Evolutionary conservation across 2,329 filamentous ascomycete genomes (phyloP), one percentile per base, ranked within the genome.

Genomic region (Fusarium lyarnte): DNA sequence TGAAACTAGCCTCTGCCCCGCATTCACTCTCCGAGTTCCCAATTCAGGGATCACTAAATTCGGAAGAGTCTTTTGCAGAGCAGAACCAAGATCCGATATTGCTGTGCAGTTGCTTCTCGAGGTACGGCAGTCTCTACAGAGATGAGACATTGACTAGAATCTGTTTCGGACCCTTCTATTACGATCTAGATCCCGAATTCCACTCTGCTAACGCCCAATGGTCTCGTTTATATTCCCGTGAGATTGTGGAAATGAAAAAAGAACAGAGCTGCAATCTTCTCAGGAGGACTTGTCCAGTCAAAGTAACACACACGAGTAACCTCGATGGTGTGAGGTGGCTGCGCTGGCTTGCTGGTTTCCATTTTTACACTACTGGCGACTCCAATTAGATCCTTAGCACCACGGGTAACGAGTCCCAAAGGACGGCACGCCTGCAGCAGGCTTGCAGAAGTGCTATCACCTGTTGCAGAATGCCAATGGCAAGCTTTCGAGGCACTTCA

Each of bases 361-460:
- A 58, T 63, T 62, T 72, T 67, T 52, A 41, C 29, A 47, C 57
- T 16, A 58, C 59, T 58, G 51, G 55, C 61, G 46, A 72, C 33
- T 59, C 64, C 63, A 64, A 64, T 36, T 55, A 49, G 43, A 49
- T 57, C 43, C 67, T 59, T 71, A 60, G 68, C 61, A 73, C 53
- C 63, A 57, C 57, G 43, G 63, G 45, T 57, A 52, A 51, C 47
- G 51, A 53, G 66, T 60, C 66, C 63, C 55, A 67, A 53, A 42
- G 31, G 61, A 57, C 65, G 31, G 73, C 62, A 70, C 27, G 43
- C 51, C 31, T 74, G 66, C 72, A 72, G 72, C 47, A 45, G 57
- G 38, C 73, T 69, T 71, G 75, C 66, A 75, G 66, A 63, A 42
- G 65, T 66, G 63, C 63, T 69, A 63, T 63, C 62, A 71, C 70